A percentile compares a stretch with the other conserved stretches of the same genome.
These are phyloP conservation scores for Mycena indigotica DNA, from an alignment of 768 basidiomycete species.

Conservation along the genomic window DNA sequence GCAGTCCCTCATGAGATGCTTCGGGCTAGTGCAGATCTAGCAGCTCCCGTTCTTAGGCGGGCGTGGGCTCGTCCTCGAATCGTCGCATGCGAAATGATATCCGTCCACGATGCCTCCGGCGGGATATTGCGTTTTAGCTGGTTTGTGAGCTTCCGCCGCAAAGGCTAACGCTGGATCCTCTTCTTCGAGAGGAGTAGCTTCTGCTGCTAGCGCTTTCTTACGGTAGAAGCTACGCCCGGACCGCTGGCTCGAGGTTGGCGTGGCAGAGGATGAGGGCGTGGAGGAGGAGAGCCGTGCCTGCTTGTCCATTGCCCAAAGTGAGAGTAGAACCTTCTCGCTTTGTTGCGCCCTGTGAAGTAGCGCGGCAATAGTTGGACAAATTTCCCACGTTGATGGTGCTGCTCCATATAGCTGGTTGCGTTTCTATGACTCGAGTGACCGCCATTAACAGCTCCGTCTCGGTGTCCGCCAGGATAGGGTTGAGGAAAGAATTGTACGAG, in stretches of 20 bases:
- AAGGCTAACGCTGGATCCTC: not conserved
- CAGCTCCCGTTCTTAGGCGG: constrained; percentile 10
- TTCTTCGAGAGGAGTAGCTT: no score
- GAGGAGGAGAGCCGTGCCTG: no score
- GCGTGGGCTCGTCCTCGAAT: constrained; percentile 1
- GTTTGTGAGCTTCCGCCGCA: not conserved
- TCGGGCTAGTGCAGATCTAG: constrained; percentile 26
- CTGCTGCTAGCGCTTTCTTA: no score
- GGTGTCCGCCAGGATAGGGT: not conserved
- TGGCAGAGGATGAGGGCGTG: no score
- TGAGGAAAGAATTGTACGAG: not conserved
- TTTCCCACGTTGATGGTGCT: not conserved
- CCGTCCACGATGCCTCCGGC: constrained; percentile 10
- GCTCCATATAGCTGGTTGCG: not conserved
- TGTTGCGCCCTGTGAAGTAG: not conserved
- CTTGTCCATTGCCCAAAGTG: no score
- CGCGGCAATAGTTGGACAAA: not conserved
- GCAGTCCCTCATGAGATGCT: constrained; percentile 26
- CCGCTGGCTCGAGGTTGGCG: no score
- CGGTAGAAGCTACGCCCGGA: no score
- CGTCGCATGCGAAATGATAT: not conserved
- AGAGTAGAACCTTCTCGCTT: not conserved
- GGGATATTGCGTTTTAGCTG: constrained; percentile 1
- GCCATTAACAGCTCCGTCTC: not conserved
- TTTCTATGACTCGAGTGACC: not conserved